Evolutionary conservation across 2,329 filamentous ascomycete species (phyloP).

Genomic region (Waltergamsia citrina): DNA sequence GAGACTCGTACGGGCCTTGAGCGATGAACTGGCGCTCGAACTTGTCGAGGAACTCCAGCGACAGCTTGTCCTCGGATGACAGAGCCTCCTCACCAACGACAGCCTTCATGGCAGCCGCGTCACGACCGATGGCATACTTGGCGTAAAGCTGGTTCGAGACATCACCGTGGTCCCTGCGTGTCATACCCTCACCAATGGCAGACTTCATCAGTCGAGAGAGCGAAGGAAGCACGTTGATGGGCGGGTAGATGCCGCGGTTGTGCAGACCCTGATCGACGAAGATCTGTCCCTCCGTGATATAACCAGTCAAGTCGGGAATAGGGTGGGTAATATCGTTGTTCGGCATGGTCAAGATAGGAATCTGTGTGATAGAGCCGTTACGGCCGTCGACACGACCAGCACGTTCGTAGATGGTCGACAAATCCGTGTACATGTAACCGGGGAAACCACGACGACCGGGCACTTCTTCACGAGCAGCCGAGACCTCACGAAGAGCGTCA

Average conservation of each 20-base stretch:
- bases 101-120: slow-evolving; percentile 97
- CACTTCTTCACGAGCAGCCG: slow-evolving; percentile 95
- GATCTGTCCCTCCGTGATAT: slow-evolving; percentile 98
- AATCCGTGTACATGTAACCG: slow-evolving; percentile 99
- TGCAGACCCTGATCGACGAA: slow-evolving; percentile 88
- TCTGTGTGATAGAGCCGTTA: slow-evolving; percentile 98
- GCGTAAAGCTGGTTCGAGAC: slow-evolving; percentile 99
- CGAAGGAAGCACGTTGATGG: slow-evolving; percentile 96
- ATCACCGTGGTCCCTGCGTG: slow-evolving; percentile 92
- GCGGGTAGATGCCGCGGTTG: slow-evolving; percentile 97
- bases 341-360: slow-evolving; percentile 98
- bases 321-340: slow-evolving; percentile 99
- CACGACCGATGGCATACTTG: slow-evolving; percentile 98
- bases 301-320: slow-evolving; percentile 96
- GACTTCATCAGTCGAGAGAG: slow-evolving; percentile 99
- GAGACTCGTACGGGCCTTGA: slow-evolving; percentile 86
- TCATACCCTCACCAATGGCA: slow-evolving; percentile 95
- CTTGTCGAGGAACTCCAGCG: slow-evolving; percentile 95
- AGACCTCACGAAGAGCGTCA: slow-evolving; percentile 97
- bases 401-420: slow-evolving; percentile 99
- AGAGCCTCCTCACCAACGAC: slow-evolving; percentile 97
- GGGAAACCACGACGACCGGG: slow-evolving; percentile 98
- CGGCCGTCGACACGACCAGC: slow-evolving; percentile 94
- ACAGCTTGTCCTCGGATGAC: slow-evolving; percentile 93
- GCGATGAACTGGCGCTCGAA: slow-evolving; percentile 93